Conservation (phyloP, 768 basidiomycete species). For the Phlebiopsis flavidoalba region DNA sequence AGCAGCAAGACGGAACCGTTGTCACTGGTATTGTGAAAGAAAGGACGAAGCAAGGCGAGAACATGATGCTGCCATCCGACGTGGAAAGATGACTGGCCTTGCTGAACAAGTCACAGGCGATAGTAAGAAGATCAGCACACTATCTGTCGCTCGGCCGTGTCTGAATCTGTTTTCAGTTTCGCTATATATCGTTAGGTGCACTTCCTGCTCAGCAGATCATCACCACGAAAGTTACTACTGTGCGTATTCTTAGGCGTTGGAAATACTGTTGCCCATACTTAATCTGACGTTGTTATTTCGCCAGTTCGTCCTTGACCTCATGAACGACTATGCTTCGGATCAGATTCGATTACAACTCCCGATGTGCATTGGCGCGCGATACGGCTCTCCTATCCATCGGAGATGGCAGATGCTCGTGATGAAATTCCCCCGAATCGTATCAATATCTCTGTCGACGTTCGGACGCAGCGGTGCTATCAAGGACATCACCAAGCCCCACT, state of each 20-base stretch:
- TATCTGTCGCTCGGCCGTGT: too few relatives aligned
- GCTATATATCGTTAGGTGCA: slow-evolving; percentile 28
- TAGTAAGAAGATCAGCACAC: neutral
- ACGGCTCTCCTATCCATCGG: slow-evolving; percentile 38
- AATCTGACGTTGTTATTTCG: too few relatives aligned
- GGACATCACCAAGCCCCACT: slow-evolving; percentile 32
- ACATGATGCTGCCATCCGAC: slow-evolving; percentile 34
- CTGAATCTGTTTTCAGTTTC: neutral
- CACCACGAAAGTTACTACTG: slow-evolving; percentile 34
- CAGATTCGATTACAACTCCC: slow-evolving; percentile 52
- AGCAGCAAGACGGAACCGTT: slow-evolving; percentile 35
- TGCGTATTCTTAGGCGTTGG: slow-evolving; percentile 24
- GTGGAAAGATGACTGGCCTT: slow-evolving; percentile 39
- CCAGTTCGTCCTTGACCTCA: slow-evolving; percentile 34
- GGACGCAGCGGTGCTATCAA: slow-evolving; percentile 42
- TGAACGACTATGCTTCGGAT: slow-evolving; percentile 31
- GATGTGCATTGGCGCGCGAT: slow-evolving; percentile 43
- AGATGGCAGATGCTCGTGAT: slow-evolving; percentile 25
- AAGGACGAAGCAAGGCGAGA: slow-evolving; percentile 36
- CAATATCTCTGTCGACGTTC: slow-evolving; percentile 39
- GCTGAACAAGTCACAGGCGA: slow-evolving; percentile 48
- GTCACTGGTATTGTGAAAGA: slow-evolving; percentile 44
- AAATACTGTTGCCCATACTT: too few relatives aligned
- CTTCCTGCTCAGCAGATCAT: slow-evolving; percentile 39
- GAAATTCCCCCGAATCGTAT: slow-evolving; percentile 28